Evolutionary conservation across 192 early-diverging fungal species (phyloP).

Genomic region (Backusella mclennaniae): DNA sequence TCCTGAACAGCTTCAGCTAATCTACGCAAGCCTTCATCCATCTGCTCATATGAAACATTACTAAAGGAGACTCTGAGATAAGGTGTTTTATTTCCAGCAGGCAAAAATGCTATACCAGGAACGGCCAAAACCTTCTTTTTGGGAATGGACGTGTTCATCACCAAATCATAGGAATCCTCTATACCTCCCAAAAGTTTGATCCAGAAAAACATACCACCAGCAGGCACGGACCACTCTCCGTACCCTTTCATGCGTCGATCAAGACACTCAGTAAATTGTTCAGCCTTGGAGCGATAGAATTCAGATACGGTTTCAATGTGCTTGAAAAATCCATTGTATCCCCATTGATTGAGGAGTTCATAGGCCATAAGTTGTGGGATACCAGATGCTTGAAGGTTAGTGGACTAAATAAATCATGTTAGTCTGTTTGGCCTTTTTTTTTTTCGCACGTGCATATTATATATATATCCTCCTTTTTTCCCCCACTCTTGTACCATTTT

Average conservation of each 20-base stretch:
- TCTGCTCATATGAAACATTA: constrained; percentile 57
- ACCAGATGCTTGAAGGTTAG: constrained; percentile 81
- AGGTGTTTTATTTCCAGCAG: constrained; percentile 43
- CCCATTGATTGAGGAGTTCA: constrained; percentile 75
- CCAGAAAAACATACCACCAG: constrained; percentile 82
- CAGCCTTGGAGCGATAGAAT: constrained; percentile 73
- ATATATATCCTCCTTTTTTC: neutral
- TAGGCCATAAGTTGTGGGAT: constrained; percentile 77
- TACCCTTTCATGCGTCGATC: constrained; percentile 58
- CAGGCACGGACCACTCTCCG: constrained; percentile 58
- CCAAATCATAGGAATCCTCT: constrained; percentile 53
- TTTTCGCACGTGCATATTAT: neutral
- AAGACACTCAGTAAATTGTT: constrained; percentile 64
- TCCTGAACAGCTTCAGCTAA: constrained; percentile 57
- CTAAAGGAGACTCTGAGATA: constrained; percentile 72
- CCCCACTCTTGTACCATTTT: neutral
- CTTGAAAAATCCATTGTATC: constrained; percentile 71
- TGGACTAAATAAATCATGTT: constrained; percentile 51
- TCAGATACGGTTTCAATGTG: constrained; percentile 67
- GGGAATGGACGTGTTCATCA: constrained; percentile 59
- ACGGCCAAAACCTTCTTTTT: constrained; percentile 67
- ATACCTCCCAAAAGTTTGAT: constrained; percentile 52
- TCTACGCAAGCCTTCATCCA: constrained; percentile 61
- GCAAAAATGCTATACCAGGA: constrained; percentile 57
- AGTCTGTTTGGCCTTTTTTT: neutral